These are phyloP conservation scores for Xylaria sp. DNA, from an alignment of 495 filamentous ascomycete genomes.

Conservation along the genomic window DNA sequence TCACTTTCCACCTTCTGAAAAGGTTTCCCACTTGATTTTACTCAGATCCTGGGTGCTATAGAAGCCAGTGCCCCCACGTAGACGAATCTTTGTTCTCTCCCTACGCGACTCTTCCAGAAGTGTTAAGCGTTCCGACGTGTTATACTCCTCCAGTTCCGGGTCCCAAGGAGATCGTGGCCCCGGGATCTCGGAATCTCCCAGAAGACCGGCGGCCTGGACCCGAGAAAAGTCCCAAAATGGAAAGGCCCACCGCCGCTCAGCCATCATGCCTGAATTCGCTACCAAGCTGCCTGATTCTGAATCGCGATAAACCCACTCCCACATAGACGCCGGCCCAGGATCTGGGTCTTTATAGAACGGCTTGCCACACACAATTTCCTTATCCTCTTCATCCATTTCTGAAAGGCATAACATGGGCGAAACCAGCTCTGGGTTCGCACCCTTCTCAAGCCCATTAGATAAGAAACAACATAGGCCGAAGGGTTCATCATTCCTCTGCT, in stretches of 20 bases:
- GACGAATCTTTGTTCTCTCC: not conserved
- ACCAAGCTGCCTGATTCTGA: not conserved
- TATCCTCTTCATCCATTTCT: not conserved
- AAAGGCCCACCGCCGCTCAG: not conserved
- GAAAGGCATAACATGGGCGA: not conserved
- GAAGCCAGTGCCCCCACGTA: not conserved
- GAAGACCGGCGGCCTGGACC: not conserved
- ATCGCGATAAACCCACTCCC: slow-evolving; percentile 3
- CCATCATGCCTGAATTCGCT: not conserved
- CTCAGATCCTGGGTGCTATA: not conserved
- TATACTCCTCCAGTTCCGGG: not conserved
- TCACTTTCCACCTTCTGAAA: not conserved
- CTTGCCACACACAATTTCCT: not conserved
- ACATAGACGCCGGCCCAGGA: slow-evolving; percentile 1
- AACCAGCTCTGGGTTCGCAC: not conserved
- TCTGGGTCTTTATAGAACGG: slow-evolving; percentile 8
- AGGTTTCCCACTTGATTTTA: not conserved
- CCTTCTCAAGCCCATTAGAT: not conserved
- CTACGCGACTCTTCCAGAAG: not conserved
- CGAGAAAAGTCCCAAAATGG: slow-evolving; percentile 10
- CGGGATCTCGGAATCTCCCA: not conserved
- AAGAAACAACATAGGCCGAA: not conserved
- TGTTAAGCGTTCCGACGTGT: not conserved
- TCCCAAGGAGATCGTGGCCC: not conserved
- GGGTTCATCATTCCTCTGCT: not conserved